phyloP scores from a whole-genome alignment of 768 basidiomycete genomes.

The Podaxis pistillaris region DNA sequence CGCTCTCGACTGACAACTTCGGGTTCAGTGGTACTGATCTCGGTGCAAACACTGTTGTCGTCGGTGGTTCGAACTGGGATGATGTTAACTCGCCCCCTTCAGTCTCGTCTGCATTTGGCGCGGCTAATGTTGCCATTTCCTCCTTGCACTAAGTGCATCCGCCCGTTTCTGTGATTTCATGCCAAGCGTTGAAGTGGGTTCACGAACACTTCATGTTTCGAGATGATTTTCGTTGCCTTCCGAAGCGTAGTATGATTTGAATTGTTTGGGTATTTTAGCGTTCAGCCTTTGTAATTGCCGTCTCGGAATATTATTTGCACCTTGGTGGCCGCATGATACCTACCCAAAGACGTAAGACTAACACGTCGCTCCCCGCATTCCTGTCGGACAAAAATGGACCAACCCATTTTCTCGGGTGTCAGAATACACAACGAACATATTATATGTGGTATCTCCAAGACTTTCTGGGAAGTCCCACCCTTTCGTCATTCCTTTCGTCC shows the following conservation, averaged over 20 bases:
- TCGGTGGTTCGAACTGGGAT: conserved; percentile 42
- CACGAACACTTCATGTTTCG: not conserved
- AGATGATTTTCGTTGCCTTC: not conserved
- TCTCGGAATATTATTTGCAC: not conserved
- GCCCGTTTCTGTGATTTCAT: conserved; percentile 17
- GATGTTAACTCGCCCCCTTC: conserved; percentile 21
- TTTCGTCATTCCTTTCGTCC: conserved; percentile 32
- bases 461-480: conserved; percentile 30
- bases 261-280: conserved; percentile 3
- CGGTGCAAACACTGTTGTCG: conserved; percentile 33
- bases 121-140: conserved; percentile 7
- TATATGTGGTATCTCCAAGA: conserved; percentile 13
- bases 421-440: too few relatives aligned
- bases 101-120: conserved; percentile 6
- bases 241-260: conserved; percentile 6
- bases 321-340: not conserved
- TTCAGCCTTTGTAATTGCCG: conserved; percentile 1
- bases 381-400: too few relatives aligned
- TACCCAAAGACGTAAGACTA: too few relatives aligned
- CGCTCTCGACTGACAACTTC: conserved; percentile 27
- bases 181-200: conserved; percentile 15
- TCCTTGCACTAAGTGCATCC: conserved; percentile 15
- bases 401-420: too few relatives aligned
- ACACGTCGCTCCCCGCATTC: too few relatives aligned
- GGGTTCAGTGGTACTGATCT: conserved; percentile 32